Conservation (phyloP, 495 filamentous ascomycete genomes). For the Apodospora peruviana region DNA sequence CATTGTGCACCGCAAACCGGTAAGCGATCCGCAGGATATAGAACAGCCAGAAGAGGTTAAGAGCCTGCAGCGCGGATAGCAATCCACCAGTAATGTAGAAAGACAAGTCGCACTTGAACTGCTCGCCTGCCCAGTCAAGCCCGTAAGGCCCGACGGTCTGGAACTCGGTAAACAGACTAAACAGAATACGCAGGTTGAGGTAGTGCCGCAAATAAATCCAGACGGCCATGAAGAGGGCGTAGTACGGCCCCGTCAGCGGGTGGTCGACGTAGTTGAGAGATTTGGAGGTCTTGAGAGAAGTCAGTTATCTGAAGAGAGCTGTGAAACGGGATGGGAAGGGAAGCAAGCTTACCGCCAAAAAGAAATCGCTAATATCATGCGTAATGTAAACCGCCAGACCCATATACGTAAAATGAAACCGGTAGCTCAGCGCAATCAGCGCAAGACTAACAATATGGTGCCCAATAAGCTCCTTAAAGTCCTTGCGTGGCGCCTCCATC, state of each 20-base stretch:
- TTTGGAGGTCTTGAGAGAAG: conserved; percentile 69
- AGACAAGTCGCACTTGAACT: conserved; percentile 76
- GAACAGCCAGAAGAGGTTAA: conserved; percentile 86
- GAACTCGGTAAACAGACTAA: conserved; percentile 81
- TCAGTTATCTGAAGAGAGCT: neutral
- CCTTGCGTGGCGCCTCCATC: conserved; percentile 93
- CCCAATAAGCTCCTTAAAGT: conserved; percentile 89
- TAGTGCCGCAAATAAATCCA: conserved; percentile 95
- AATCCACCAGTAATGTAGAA: conserved; percentile 67
- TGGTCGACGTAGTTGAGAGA: conserved; percentile 88
- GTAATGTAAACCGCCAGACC: conserved; percentile 97
- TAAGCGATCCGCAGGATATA: conserved; percentile 72
- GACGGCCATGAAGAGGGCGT: conserved; percentile 69
- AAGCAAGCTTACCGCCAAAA: conserved; percentile 72
- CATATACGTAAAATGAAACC: conserved; percentile 98
- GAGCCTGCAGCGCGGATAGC: conserved; percentile 66
- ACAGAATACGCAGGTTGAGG: conserved; percentile 84
- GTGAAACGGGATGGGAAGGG: neutral
- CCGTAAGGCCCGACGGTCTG: conserved; percentile 81
- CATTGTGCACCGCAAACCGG: conserved; percentile 42
- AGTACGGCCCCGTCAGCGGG: conserved; percentile 72
- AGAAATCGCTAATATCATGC: conserved; percentile 94
- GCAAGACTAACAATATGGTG: conserved; percentile 90
- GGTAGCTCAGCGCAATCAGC: conserved; percentile 86
- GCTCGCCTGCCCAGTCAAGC: conserved; percentile 76